Evolutionary conservation across 768 basidiomycete species (phyloP).

Genomic region (Butyriboletus loyo): DNA sequence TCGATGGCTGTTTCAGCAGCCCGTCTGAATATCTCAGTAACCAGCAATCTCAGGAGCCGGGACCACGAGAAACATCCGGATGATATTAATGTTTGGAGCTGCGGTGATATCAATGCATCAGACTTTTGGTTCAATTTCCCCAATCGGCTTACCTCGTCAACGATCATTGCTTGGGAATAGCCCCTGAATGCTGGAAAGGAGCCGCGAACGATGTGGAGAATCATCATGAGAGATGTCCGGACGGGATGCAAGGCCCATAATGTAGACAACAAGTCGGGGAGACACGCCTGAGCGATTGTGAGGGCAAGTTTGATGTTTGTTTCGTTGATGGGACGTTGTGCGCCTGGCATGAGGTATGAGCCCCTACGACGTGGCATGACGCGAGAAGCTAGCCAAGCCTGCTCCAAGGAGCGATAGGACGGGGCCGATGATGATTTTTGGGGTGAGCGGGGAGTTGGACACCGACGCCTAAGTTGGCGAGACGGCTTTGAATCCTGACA

Average conservation of each 20-base stretch:
- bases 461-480: slow-evolving; percentile 20
- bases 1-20: slow-evolving; percentile 65
- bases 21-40: slow-evolving; percentile 62
- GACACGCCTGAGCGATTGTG: slow-evolving; percentile 50
- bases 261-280: slow-evolving; percentile 50
- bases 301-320: slow-evolving; percentile 57
- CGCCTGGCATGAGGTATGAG: slow-evolving; percentile 57
- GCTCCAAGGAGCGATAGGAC: slow-evolving; percentile 24
- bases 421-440: neutral
- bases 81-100: slow-evolving; percentile 69
- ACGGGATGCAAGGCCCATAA: slow-evolving; percentile 61
- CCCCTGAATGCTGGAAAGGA: slow-evolving; percentile 79
- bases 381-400: slow-evolving; percentile 61
- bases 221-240: slow-evolving; percentile 67
- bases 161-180: slow-evolving; percentile 83
- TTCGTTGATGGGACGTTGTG: slow-evolving; percentile 59
- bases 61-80: slow-evolving; percentile 73
- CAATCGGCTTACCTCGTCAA: slow-evolving; percentile 65
- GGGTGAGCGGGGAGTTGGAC: slow-evolving; percentile 4
- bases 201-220: slow-evolving; percentile 68
- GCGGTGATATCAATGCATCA: slow-evolving; percentile 3
- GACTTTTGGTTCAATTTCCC: slow-evolving; percentile 8
- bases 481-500: slow-evolving; percentile 20
- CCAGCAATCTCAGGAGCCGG: slow-evolving; percentile 55
- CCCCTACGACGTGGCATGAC: slow-evolving; percentile 45